Evolutionary conservation across 371 early-diverging fungal genomes (phyloP).

Genomic region (Umbelopsis sp.): DNA sequence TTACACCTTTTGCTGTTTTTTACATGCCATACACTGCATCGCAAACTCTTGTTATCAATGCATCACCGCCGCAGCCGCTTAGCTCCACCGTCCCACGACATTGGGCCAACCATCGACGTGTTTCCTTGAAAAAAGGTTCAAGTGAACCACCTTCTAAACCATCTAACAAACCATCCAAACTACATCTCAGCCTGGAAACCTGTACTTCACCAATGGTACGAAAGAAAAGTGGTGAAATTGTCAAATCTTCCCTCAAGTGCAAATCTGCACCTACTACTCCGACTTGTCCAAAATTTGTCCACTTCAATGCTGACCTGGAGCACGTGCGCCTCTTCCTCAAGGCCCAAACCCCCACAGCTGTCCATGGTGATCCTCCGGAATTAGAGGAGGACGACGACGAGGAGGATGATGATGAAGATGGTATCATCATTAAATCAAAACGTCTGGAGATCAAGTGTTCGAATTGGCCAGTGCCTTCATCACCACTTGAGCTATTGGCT

Average conservation of each 20-base stretch:
- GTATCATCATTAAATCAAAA: background rate
- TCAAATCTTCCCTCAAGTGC: constrained; percentile 28
- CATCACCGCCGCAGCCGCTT: background rate
- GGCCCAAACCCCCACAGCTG: constrained; percentile 58
- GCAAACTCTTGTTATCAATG: constrained; percentile 10
- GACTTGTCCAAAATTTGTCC: constrained; percentile 56
- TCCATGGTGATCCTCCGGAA: constrained; percentile 42
- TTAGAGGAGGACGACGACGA: constrained; percentile 8
- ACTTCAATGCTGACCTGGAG: constrained; percentile 59
- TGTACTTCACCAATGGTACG: constrained; percentile 14
- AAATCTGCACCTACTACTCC: constrained; percentile 47
- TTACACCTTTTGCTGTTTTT: background rate
- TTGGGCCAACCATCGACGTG: constrained; percentile 3
- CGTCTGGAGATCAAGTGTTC: constrained; percentile 21
- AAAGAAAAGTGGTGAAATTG: constrained; percentile 43
- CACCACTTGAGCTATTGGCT: background rate
- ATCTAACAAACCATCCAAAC: constrained; percentile 6
- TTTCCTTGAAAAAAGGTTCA: background rate
- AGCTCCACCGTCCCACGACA: background rate
- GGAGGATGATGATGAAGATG: constrained; percentile 22
- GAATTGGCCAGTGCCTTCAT: constrained; percentile 37
- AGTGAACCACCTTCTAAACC: background rate
- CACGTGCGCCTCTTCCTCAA: constrained; percentile 60
- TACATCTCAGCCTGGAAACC: constrained; percentile 17
- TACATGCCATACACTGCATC: constrained; percentile 16